phyloP scores from a whole-genome alignment of 352 stramenopile genomes.

The Pythium myriotylum region DNA sequence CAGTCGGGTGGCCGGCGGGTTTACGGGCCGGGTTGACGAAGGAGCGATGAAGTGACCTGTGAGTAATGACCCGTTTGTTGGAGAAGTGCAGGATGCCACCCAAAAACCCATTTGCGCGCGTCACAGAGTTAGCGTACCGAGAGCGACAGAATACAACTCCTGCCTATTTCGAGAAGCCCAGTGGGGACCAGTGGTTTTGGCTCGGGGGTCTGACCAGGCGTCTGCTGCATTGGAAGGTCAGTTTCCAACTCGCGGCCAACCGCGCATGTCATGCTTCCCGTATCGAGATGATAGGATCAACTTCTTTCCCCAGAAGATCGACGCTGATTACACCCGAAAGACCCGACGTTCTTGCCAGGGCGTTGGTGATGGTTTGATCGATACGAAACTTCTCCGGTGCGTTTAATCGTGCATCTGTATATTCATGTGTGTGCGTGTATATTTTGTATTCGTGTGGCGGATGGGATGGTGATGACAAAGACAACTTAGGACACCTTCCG shows the following conservation, averaged over 20 bases:
- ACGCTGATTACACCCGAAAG: slow-evolving; percentile 74
- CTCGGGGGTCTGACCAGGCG: not conserved
- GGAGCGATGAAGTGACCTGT: too few species aligned
- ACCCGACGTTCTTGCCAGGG: slow-evolving; percentile 68
- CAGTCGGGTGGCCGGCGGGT: too few species aligned
- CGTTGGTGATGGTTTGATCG: slow-evolving; percentile 74
- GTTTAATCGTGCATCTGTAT: slow-evolving; percentile 21
- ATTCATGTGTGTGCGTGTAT: slow-evolving; percentile 24
- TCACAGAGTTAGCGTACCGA: slow-evolving; percentile 10
- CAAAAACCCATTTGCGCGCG: slow-evolving; percentile 8
- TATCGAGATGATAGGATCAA: slow-evolving; percentile 79
- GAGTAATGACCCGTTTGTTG: too few species aligned
- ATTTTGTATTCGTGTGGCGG: slow-evolving; percentile 24
- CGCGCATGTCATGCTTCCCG: too few species aligned
- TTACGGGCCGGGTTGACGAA: too few species aligned
- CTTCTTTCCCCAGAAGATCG: slow-evolving; percentile 85
- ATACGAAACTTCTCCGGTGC: slow-evolving; percentile 17
- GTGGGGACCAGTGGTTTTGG: slow-evolving; percentile 1
- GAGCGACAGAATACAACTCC: slow-evolving; percentile 7
- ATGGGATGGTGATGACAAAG: slow-evolving; percentile 59
- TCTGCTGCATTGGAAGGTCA: not conserved
- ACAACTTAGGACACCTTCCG: slow-evolving; percentile 85
- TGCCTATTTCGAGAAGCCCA: slow-evolving; percentile 5
- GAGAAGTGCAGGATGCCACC: slow-evolving; percentile 1
- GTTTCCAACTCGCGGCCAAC: too few species aligned